Evolutionary conservation across 2,329 filamentous ascomycete species (phyloP).

Genomic region (Myotisia sp.): DNA sequence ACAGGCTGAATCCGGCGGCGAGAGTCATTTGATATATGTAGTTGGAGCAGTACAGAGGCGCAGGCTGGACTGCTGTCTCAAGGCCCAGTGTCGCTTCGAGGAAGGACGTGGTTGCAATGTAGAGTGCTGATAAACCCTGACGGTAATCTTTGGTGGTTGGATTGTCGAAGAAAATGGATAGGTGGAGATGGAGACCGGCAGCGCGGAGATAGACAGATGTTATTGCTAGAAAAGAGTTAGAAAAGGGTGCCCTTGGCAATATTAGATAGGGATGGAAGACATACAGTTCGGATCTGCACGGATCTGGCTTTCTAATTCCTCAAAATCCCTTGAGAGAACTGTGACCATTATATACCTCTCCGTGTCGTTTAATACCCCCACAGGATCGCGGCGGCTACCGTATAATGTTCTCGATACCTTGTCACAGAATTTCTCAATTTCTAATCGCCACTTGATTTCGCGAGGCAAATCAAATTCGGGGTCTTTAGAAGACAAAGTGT

Average conservation of each 20-base stretch:
- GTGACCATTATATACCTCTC: conserved; percentile 33
- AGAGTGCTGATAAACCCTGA: conserved; percentile 32
- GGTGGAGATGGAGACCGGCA: conserved; percentile 33
- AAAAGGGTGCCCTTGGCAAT: not conserved
- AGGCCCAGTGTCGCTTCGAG: conserved; percentile 34
- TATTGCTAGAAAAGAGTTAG: conserved; percentile 20
- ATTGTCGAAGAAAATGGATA: conserved; percentile 38
- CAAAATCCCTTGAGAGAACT: conserved; percentile 33
- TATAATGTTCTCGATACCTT: conserved; percentile 44
- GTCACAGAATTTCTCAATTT: conserved; percentile 46
- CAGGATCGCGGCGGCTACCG: conserved; percentile 41
- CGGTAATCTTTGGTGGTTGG: conserved; percentile 33
- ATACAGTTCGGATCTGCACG: conserved; percentile 28
- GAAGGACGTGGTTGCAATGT: conserved; percentile 33
- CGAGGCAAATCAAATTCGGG: conserved; percentile 36
- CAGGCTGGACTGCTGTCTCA: conserved; percentile 31
- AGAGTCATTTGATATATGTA: conserved; percentile 56
- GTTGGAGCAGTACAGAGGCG: conserved; percentile 41
- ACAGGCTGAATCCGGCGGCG: conserved; percentile 47
- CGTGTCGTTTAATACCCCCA: conserved; percentile 34
- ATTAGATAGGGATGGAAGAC: conserved; percentile 7
- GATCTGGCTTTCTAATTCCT: conserved; percentile 40
- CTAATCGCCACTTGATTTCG: conserved; percentile 38
- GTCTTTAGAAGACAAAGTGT: conserved; percentile 37
- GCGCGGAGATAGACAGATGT: conserved; percentile 36